These are phyloP conservation scores for Isabelozyma pseudorhagii DNA, from an alignment of 805 yeast genomes.

Conservation along the genomic window DNA sequence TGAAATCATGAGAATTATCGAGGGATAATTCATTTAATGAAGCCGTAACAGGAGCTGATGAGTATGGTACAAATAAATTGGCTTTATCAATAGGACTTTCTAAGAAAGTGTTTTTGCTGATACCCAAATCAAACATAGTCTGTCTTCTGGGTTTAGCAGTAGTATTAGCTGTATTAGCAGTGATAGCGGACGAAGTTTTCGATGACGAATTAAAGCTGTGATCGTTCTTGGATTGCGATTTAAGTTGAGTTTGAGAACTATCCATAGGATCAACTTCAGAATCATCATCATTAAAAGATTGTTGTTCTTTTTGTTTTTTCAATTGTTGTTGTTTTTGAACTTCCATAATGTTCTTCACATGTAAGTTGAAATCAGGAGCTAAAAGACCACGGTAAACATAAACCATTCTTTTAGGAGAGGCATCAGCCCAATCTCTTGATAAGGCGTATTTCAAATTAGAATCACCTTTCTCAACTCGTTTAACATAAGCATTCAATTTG, in stretches of 20 bases:
- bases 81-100: constrained; percentile 35
- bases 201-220: constrained; percentile 1
- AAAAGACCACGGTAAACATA: constrained; percentile 79
- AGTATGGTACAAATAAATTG: constrained; percentile 60
- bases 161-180: constrained; percentile 28
- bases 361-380: constrained; percentile 70
- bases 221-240: neutral
- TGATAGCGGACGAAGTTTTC: neutral
- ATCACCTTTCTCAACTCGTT: constrained; percentile 82
- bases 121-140: constrained; percentile 52
- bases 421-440: constrained; percentile 88
- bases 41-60: constrained; percentile 77
- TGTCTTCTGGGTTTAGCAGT: constrained; percentile 47
- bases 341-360: constrained; percentile 65
- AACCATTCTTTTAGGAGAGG: constrained; percentile 85
- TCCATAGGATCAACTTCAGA: neutral
- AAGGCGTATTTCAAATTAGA: constrained; percentile 66
- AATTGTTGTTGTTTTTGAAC: constrained; percentile 33
- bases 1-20: constrained; percentile 1
- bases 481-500: constrained; percentile 79
- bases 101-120: constrained; percentile 40
- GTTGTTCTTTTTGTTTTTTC: neutral
- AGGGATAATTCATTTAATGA: constrained; percentile 38
- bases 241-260: neutral
- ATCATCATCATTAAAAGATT: neutral